These are phyloP conservation scores for Nannochloris sp. DNA, from an alignment of 139 green algal species.

Conservation along the genomic window DNA sequence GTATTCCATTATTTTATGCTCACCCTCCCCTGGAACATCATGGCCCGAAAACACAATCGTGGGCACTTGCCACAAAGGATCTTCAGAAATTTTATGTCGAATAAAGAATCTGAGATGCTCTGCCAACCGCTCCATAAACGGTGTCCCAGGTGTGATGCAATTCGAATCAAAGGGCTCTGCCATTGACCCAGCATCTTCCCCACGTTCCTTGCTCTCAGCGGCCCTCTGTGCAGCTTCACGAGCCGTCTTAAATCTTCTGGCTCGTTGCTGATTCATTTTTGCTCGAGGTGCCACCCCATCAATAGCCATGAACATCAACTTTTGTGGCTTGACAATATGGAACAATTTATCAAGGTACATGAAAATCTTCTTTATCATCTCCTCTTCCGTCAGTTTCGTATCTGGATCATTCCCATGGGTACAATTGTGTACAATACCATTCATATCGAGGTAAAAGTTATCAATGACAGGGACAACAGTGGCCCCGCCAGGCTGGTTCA, in stretches of 20 bases:
- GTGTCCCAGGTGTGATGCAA: slow-evolving; percentile 81
- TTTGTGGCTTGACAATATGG: slow-evolving; percentile 73
- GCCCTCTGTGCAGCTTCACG: slow-evolving; percentile 1
- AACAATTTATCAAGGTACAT: slow-evolving; percentile 86
- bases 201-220: slow-evolving; percentile 34
- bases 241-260: slow-evolving; percentile 13
- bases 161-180: slow-evolving; percentile 83
- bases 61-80: slow-evolving; percentile 70
- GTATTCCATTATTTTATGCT: slow-evolving; percentile 99
- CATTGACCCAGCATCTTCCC: slow-evolving; percentile 20
- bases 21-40: slow-evolving; percentile 88
- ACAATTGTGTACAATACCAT: slow-evolving; percentile 94
- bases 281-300: slow-evolving; percentile 82
- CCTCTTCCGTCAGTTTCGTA: slow-evolving; percentile 67
- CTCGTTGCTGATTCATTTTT: slow-evolving; percentile 95
- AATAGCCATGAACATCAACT: slow-evolving; percentile 91
- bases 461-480: slow-evolving; percentile 66
- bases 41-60: slow-evolving; percentile 76
- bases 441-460: slow-evolving; percentile 95
- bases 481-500: slow-evolving; percentile 71
- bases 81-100: slow-evolving; percentile 71
- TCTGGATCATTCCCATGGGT: slow-evolving; percentile 79
- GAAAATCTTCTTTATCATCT: slow-evolving; percentile 88
- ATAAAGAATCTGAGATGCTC: slow-evolving; percentile 83
- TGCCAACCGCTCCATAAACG: slow-evolving; percentile 68